Evolutionary conservation across 768 basidiomycete genomes (phyloP), one percentile per base, ranked within the genome.

Genomic region (Hemileccinum rubropunctum): DNA sequence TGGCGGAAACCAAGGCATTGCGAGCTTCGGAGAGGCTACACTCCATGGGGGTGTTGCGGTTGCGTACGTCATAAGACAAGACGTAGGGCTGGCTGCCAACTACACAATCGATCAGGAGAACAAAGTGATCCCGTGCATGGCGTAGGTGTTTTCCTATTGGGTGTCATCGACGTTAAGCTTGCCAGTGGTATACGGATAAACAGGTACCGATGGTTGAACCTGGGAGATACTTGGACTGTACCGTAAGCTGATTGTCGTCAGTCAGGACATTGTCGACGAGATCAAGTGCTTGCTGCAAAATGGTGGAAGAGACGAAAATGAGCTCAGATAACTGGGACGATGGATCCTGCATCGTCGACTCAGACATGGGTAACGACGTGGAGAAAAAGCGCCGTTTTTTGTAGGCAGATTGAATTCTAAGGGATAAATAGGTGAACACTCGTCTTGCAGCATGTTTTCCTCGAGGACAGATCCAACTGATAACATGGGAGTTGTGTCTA

Each of bases 11-110:
- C 38, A 91, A 58, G 17, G 84, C 81, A 15, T 73, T 64, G 42
- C 74, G 73, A 2, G 91, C 91, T 30, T 80, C 79, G 38, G 68
- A 61, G 34, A 80, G 77, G 50, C 76, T 84, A 45, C 71, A 79
- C 67, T 93, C 91, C 88, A 93, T 91, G 8, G 89, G 88, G 3
- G 87, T 90, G 64, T 91, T 87, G 37, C 91, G 81, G 53, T 72
- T 73, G 59, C 91, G 77, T 15, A 77, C 76, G 65, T 93, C 91
- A 64, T 93, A 93, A 14, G 83, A 87, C 45, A 93, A 63, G 37
- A 80, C 69, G 59, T 78, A 73, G 36, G 79, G 76, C 20, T 71
- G 64, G 23, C 73, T 61, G 12, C 75, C 71, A 18, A 72, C 61
- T 44, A 83, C 67, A 39, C 76, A 79, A 30, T 84, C 79, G 37